Conservation (phyloP, 495 filamentous ascomycete genomes). For the Sporormia fimetaria region DNA sequence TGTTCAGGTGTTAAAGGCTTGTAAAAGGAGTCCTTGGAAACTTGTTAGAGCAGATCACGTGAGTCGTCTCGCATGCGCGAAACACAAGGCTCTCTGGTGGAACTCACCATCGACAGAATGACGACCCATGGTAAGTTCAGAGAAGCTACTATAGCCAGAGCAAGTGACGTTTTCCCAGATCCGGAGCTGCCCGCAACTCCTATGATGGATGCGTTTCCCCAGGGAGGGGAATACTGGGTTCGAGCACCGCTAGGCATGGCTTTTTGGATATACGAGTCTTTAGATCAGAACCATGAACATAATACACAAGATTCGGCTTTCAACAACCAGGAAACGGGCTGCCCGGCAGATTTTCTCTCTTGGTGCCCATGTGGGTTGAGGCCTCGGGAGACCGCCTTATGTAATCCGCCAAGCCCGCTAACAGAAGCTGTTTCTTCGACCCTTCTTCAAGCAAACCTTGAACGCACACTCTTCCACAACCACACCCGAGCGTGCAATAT, state of each 20-base stretch:
- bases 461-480: slow-evolving; percentile 1
- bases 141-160: slow-evolving; percentile 77
- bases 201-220: slow-evolving; percentile 89
- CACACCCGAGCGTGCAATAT: slow-evolving; percentile 6
- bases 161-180: slow-evolving; percentile 93
- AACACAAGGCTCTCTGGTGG: neutral
- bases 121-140: slow-evolving; percentile 95
- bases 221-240: slow-evolving; percentile 81
- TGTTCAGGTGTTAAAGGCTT: slow-evolving; percentile 68
- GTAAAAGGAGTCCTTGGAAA: slow-evolving; percentile 92
- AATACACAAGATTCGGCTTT: no score
- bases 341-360: no score
- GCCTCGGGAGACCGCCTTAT: no score
- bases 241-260: slow-evolving; percentile 25
- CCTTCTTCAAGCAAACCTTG: slow-evolving; percentile 3
- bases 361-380: no score
- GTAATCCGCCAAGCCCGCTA: no score
- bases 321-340: no score
- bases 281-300: no score
- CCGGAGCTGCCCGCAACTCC: slow-evolving; percentile 92
- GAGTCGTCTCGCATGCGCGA: no score
- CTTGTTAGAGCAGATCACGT: slow-evolving; percentile 5
- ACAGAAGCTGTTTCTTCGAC: no score
- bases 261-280: neutral
- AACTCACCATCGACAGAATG: slow-evolving; percentile 80